phyloP scores from a whole-genome alignment of 805 yeast species.

The Ogataea zsoltii region DNA sequence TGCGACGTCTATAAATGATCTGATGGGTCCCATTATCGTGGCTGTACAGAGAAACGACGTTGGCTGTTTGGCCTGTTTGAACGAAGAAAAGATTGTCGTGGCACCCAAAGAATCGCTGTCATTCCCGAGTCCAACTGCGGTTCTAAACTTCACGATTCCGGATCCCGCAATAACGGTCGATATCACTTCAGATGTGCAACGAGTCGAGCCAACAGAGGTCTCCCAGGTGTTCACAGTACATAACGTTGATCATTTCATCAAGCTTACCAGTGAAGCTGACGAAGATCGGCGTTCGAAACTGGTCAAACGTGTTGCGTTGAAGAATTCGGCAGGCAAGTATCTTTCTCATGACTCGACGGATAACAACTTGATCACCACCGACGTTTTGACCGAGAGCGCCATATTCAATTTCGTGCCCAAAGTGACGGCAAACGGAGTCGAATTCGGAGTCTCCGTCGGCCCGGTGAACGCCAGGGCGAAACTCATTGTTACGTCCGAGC shows the following conservation, averaged over 20 bases:
- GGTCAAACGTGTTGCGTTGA: slow-evolving; percentile 24
- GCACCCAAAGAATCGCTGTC: neutral
- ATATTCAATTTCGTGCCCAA: slow-evolving; percentile 25
- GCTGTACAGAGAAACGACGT: slow-evolving; percentile 11
- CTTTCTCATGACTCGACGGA: slow-evolving; percentile 20
- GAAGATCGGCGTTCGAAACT: neutral
- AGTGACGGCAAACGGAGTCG: neutral
- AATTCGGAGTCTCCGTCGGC: slow-evolving; percentile 22
- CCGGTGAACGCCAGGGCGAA: slow-evolving; percentile 15
- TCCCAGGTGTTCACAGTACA: slow-evolving; percentile 31
- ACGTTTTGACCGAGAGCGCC: slow-evolving; percentile 31
- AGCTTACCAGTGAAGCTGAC: slow-evolving; percentile 4
- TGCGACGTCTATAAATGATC: slow-evolving; percentile 19
- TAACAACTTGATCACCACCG: slow-evolving; percentile 22
- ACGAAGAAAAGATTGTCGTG: slow-evolving; percentile 14
- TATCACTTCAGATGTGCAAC: slow-evolving; percentile 11
- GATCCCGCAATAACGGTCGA: slow-evolving; percentile 10
- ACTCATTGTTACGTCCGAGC: slow-evolving; percentile 20
- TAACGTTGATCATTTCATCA: slow-evolving; percentile 25
- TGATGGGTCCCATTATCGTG: slow-evolving; percentile 30
- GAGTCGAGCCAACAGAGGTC: slow-evolving; percentile 28
- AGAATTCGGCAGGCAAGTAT: slow-evolving; percentile 25
- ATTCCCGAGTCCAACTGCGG: slow-evolving; percentile 8
- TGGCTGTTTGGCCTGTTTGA: slow-evolving; percentile 19
- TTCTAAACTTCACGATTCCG: slow-evolving; percentile 24